Conservation (phyloP, 2,329 filamentous ascomycete genomes). For the Pseudogymnoascus sp. region DNA sequence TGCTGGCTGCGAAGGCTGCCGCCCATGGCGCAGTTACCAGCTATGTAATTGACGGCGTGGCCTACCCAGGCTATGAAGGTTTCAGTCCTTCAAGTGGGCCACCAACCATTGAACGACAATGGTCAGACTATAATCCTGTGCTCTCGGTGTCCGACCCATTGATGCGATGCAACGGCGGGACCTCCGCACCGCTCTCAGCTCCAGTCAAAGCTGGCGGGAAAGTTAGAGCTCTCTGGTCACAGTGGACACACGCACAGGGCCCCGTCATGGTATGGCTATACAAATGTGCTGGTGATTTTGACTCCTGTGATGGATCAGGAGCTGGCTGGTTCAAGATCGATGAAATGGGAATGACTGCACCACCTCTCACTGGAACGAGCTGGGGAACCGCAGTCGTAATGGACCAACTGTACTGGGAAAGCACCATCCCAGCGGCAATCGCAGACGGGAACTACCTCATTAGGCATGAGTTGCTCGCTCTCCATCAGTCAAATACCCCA, state of each 20-base stretch:
- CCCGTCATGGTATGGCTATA: conserved; percentile 52
- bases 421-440: conserved; percentile 41
- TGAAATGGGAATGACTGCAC: conserved; percentile 41
- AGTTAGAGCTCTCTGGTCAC: conserved; percentile 43
- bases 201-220: conserved; percentile 39
- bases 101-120: conserved; percentile 49
- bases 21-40: conserved; percentile 37
- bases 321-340: conserved; percentile 53
- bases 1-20: conserved; percentile 25
- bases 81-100: conserved; percentile 41
- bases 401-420: conserved; percentile 40
- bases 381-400: conserved; percentile 42
- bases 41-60: conserved; percentile 38
- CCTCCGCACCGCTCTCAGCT: conserved; percentile 37
- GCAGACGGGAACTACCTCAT: conserved; percentile 48
- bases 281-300: conserved; percentile 42
- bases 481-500: conserved; percentile 44
- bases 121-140: conserved; percentile 49
- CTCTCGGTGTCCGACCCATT: conserved; percentile 39
- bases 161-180: conserved; percentile 49
- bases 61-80: conserved; percentile 39
- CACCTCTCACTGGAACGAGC: conserved; percentile 35
- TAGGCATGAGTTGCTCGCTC: conserved; percentile 47
- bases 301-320: conserved; percentile 41
- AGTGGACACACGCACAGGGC: conserved; percentile 52